Base-by-base conservation (phyloP, 1,139 yeast genomes). In the Suhomyces maxii region DNA sequence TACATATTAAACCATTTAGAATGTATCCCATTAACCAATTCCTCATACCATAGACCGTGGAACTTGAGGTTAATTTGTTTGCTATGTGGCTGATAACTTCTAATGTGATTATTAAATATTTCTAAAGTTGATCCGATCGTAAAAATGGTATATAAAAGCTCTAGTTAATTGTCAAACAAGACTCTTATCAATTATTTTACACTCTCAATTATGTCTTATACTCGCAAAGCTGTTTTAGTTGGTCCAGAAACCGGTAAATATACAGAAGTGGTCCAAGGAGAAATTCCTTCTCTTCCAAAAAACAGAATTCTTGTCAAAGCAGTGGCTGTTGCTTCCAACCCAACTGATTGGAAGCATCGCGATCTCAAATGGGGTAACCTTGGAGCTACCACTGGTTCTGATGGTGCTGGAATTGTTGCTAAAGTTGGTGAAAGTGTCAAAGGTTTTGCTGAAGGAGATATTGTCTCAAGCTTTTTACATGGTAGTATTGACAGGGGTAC, bases 331-430 rank as follows among this genome's bases (percentile, higher is more conserved):
- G 90, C 89, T 7, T 73, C 79, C 36, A 87, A 87, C 61, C 95
- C 95, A 39, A 82, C 89, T 12, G 95, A 87, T 61, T 86, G 87
- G 86, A 85, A 84, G 57, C 88, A 84, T 73, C 59, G 76, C 35
- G 70, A 57, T 6, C 60, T 46, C 42, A 59, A 67, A 7, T 57
- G 69, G 49, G 77, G 75, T 23, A 59, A 65, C 1, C 68, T 72
- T 36, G 87, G 84, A 23, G 61, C 73, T 33, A 72, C 79, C 43
- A 58, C 70, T 14, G 89, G 89, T n/a, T 70, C 82, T 42, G 89
- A 83, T 55, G 77, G 74, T 31, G 66, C 85, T 40, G 95, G 95
- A 44, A 67, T 66, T 14, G 83, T 86, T 36, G 68, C 57, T 44
- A 53, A 73, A 32, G 75, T 84, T 34, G 93, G 93, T 31, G 51